phyloP scores from a whole-genome alignment of 345 rosid genomes.

The Boechera stricta region DNA sequence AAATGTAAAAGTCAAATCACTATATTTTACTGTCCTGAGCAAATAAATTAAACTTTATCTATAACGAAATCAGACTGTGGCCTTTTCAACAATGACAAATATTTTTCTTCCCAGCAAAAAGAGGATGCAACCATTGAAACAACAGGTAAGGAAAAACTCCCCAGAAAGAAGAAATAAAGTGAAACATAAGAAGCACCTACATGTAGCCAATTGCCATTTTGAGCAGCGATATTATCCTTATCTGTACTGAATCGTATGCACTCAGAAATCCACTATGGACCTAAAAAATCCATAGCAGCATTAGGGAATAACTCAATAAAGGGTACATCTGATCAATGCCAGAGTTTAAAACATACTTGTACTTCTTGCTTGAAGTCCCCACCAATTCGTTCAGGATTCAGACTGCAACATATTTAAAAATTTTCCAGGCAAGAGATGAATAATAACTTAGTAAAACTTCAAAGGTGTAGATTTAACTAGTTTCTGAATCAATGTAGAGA shows the following conservation, averaged over 20 bases:
- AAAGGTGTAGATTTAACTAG: slow-evolving; percentile 3
- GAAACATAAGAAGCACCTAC: slow-evolving; percentile 56
- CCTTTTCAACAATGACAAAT: background rate
- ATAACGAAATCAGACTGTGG: background rate
- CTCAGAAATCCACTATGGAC: slow-evolving; percentile 90
- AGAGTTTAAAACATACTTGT: slow-evolving; percentile 56
- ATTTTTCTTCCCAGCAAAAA: background rate
- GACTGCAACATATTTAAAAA: slow-evolving; percentile 47
- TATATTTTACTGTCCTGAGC: slow-evolving; percentile 11
- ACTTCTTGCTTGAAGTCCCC: slow-evolving; percentile 95
- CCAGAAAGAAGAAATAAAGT: background rate
- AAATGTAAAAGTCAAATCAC: background rate
- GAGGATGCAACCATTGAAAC: slow-evolving; percentile 2
- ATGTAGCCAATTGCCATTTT: slow-evolving; percentile 64
- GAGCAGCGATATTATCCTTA: slow-evolving; percentile 74
- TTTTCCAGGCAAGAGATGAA: slow-evolving; percentile 13
- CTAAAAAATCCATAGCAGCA: slow-evolving; percentile 51
- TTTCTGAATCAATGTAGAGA: slow-evolving; percentile 14
- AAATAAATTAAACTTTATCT: background rate
- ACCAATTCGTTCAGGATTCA: slow-evolving; percentile 94
- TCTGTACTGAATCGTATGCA: slow-evolving; percentile 91
- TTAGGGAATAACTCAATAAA: slow-evolving; percentile 1
- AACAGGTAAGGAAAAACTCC: slow-evolving; percentile 3
- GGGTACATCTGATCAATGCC: slow-evolving; percentile 3
- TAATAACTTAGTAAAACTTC: slow-evolving; percentile 24